phyloP scores from a whole-genome alignment of 768 basidiomycete genomes.

The Xanthoconium purpureum region DNA sequence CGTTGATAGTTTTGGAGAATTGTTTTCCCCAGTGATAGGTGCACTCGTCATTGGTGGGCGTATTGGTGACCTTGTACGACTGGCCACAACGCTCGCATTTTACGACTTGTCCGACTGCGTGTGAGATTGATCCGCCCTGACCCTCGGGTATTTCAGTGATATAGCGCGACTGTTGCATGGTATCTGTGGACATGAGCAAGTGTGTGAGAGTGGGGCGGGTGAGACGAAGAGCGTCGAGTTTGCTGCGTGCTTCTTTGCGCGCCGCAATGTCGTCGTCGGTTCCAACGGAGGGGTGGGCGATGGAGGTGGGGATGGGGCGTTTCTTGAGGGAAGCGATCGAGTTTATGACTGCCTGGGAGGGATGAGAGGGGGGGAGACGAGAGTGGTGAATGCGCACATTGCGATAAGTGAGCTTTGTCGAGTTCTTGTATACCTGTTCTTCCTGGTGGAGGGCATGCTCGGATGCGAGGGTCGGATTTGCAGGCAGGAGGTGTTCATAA shows the following conservation, averaged over 20 bases:
- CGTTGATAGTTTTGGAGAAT: slow-evolving; percentile 59
- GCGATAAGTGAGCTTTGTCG: slow-evolving; percentile 78
- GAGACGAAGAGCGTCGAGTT: slow-evolving; percentile 51
- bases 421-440: slow-evolving; percentile 69
- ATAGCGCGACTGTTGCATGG: slow-evolving; percentile 68
- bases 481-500: slow-evolving; percentile 54
- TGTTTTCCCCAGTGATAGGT: slow-evolving; percentile 81
- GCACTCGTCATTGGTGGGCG: slow-evolving; percentile 61
- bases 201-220: slow-evolving; percentile 52
- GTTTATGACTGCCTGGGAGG: slow-evolving; percentile 46
- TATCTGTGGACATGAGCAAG: slow-evolving; percentile 54
- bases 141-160: slow-evolving; percentile 64
- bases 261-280: slow-evolving; percentile 62
- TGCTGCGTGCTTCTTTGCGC: slow-evolving; percentile 53
- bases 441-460: slow-evolving; percentile 84
- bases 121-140: slow-evolving; percentile 61
- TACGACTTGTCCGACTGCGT: slow-evolving; percentile 54
- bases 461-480: slow-evolving; percentile 59
- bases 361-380: slow-evolving; percentile 4
- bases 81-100: slow-evolving; percentile 80
- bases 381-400: slow-evolving; percentile 49
- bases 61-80: slow-evolving; percentile 63
- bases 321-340: slow-evolving; percentile 51
- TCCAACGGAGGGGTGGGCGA: slow-evolving; percentile 71
- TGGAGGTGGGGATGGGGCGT: slow-evolving; percentile 52